Base-by-base conservation (phyloP, 2,329 filamentous ascomycete genomes). In the Trichoderma guizhouense region DNA sequence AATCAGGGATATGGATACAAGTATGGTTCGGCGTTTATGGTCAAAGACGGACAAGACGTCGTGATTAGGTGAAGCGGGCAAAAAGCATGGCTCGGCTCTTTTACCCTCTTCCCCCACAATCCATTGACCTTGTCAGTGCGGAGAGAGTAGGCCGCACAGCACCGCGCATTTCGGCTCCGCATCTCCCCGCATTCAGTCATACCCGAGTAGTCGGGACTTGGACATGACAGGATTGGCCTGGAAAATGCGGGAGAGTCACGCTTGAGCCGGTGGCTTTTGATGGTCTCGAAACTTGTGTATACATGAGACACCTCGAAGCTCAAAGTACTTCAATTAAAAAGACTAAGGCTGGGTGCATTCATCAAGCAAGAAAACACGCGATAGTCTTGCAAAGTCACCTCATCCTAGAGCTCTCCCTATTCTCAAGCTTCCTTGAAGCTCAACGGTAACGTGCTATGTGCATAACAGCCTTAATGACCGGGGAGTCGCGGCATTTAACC, bases 141-240 rank as follows among this genome's bases (percentile, higher is more conserved):
- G 68, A 71, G 55, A 71, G 51, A 32, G 14, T 28, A 15, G 62
- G 14, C 43, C n/a, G 43, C 51, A 55, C 39, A 47, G 21, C 51
- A 24, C 34, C 68, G 57, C 67, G 21, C 55, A 26, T 36, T 66
- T 71, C 69, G 69, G 69, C 69, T 71, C 69, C 69, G 69, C 69
- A 71, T 67, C 69, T 71, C 69, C 69, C 69, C 69, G 69, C 69
- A 71, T 64, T 58, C 47, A 55, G 24, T 57, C 24, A 55, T 61
- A 60, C 28, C 67, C 67, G 57, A 51, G 60, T 53, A 53, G 55
- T 69, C 67, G 67, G 67, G 53, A 62, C 43, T 69, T 62, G 57
- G 14, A 21, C 32, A 39, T 69, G 39, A 7, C 39, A n/a, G 53
- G 55, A 24, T 30, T 61, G 47, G 47, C 47, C 21, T 62, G 60